Evolutionary conservation across 2,329 filamentous ascomycete species (phyloP), one percentile per base, ranked within the genome.

Genomic region (Aspergillus novoparasiticus): DNA sequence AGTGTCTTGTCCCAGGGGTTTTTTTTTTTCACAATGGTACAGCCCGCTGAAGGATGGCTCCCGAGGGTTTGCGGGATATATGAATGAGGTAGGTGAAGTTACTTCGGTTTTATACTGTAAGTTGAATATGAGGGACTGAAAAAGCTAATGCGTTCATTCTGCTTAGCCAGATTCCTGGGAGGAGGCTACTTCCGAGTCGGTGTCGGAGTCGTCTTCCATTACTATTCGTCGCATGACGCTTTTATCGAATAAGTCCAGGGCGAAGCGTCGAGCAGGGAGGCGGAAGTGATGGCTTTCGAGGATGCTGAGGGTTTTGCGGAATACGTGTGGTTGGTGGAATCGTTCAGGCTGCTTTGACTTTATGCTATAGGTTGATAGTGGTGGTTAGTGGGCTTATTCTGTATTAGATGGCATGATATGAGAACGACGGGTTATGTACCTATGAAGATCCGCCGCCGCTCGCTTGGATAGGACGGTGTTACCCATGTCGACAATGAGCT

Each of bases 171-270:
- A 70, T 43, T 62, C 69, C 61, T 70, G 62, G 26, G 72, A 76
- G 3, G 71, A 75, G 32, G 70, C 71, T 1, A 69, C 70, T 34
- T 76, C 77, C 1, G 73, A 76, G 39, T 77, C 75, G 6, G 65
- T 61, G 43, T 78, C 78, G 14, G 80, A 80, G 23, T 91, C 90
- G 70, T 92, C 90, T 58, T 91, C 89, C 62, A 96, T 89, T 14
- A 99, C 91, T 64, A 97, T 91, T 68, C 88, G 87, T 66, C 93
- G 85, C 79, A 98, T 84, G 50, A 98, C 92, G 63, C 87, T 89
- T 79, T 94, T 95, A 73, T 98, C 94, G 72, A 99, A 99, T 26
- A 99, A 81, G 74, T 98, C 95, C 64, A 98, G 89, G 41, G 97
- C 91, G 79, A 97, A 94, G 53, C 94, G 89, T 65, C 94, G 90